Conservation (phyloP, 441 rosid species). For the Mallotus repandus region DNA sequence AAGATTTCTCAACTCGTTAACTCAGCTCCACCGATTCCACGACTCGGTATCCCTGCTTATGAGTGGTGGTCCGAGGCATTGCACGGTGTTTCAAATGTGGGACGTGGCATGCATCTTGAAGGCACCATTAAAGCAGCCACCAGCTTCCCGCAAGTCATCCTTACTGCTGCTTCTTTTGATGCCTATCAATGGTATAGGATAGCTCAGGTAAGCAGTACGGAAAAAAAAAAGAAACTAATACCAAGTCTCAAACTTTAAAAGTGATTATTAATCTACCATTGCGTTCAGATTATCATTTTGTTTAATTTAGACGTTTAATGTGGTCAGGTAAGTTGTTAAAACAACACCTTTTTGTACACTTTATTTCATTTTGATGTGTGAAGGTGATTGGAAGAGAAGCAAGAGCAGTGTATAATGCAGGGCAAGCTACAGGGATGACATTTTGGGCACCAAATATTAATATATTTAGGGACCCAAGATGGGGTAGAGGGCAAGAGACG, state of each 20-base stretch:
- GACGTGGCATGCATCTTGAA: conserved; percentile 76
- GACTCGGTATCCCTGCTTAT: conserved; percentile 77
- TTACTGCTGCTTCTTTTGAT: conserved; percentile 89
- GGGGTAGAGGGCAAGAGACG: conserved; percentile 99
- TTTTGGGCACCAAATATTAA: conserved; percentile 97
- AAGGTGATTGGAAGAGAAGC: conserved; percentile 91
- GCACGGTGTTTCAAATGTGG: conserved; percentile 88
- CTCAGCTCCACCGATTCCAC: conserved; percentile 69
- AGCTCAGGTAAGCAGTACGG: conserved; percentile 60
- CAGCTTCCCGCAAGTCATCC: conserved; percentile 94
- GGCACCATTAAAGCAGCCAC: conserved; percentile 77
- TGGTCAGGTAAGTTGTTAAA: background rate
- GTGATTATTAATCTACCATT: too few relatives aligned
- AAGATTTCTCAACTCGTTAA: conserved; percentile 68
- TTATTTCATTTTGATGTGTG: background rate
- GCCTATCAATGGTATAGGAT: conserved; percentile 81
- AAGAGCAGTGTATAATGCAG: conserved; percentile 90
- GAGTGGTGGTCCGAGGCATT: conserved; percentile 99
- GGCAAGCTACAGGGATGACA: conserved; percentile 73
- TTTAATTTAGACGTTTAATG: background rate
- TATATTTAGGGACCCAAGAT: conserved; percentile 88
- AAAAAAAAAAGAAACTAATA: background rate
- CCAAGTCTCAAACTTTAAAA: background rate
- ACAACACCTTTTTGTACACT: background rate
- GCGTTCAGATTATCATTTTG: background rate